Percentiles rank a stretch among this genome's conserved stretches.
phyloP scores from a whole-genome alignment of 2,329 filamentous ascomycete species.

The Aspergillus oerlinghausenensis region DNA sequence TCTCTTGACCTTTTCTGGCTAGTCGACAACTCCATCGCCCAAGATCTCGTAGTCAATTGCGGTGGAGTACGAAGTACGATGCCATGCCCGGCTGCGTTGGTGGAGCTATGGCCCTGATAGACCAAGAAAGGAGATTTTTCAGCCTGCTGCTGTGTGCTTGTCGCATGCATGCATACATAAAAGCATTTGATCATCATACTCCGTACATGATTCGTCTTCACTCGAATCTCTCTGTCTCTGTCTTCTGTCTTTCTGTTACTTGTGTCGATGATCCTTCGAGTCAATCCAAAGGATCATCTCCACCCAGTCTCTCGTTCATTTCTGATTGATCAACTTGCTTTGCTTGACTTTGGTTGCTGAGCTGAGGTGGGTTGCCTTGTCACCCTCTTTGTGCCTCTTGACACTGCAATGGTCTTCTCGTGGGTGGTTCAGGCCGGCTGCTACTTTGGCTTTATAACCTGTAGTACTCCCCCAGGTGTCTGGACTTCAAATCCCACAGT shows the following conservation, averaged over 20 bases:
- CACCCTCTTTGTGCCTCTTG: neutral
- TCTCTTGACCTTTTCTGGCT: neutral
- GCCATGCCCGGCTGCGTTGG: no score
- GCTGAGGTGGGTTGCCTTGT: neutral
- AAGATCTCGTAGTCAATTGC: no score
- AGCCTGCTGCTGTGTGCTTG: neutral
- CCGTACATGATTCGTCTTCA: neutral
- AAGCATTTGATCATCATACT: neutral
- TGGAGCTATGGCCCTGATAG: neutral
- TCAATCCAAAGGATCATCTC: constrained; percentile 4
- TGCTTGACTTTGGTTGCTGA: no score
- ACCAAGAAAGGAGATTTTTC: neutral
- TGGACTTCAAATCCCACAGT: constrained; percentile 24
- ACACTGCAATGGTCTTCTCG: constrained; percentile 17
- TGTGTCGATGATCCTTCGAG: constrained; percentile 2
- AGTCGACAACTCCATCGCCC: no score
- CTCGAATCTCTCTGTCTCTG: neutral
- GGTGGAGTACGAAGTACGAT: no score
- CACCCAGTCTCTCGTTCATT: constrained; percentile 11
- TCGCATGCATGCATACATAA: neutral
- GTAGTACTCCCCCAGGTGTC: constrained; percentile 25
- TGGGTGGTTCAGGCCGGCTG: constrained; percentile 22
- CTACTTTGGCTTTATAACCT: constrained; percentile 31
- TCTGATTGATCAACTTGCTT: no score
- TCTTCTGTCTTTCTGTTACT: neutral